These are phyloP conservation scores for Linum usitatissimum DNA, from an alignment of 345 rosid species.

Conservation along the genomic window DNA sequence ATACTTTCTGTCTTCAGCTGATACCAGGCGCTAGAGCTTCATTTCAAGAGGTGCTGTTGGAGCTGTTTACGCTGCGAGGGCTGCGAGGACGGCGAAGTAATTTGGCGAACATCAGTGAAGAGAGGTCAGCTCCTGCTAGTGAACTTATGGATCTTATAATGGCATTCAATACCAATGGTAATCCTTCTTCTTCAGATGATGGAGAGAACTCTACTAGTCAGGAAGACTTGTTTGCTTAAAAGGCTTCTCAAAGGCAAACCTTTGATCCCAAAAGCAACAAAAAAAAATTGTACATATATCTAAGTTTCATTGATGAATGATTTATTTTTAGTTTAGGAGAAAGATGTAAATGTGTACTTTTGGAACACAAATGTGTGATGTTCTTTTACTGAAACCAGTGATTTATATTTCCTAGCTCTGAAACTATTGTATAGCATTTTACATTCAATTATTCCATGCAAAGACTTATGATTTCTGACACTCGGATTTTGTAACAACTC, in stretches of 20 bases:
- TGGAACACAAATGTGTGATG: no score
- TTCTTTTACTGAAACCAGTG: no score
- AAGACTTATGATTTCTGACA: no score
- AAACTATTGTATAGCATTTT: no score
- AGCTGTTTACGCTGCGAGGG: conserved; percentile 39
- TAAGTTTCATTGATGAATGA: no score
- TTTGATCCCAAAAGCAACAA: no score
- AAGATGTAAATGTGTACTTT: no score
- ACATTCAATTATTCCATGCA: no score
- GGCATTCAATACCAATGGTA: conserved; percentile 33
- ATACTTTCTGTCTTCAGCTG: conserved; percentile 46
- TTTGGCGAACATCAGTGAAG: conserved; percentile 25
- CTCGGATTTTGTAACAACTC: no score
- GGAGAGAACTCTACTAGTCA: conserved; percentile 31
- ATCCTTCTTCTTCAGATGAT: conserved; percentile 31
- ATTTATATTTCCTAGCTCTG: no score
- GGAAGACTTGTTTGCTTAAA: conserved; percentile 31
- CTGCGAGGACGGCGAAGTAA: conserved; percentile 28
- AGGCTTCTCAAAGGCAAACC: background rate
- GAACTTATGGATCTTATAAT: conserved; percentile 42
- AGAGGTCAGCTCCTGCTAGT: conserved; percentile 30
- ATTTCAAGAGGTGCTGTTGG: conserved; percentile 41
- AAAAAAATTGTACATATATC: no score
- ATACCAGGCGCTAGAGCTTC: conserved; percentile 41
- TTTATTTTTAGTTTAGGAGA: no score